Conservation (phyloP, 2,329 filamentous ascomycete species). For the Parascedosporium putredinis region DNA sequence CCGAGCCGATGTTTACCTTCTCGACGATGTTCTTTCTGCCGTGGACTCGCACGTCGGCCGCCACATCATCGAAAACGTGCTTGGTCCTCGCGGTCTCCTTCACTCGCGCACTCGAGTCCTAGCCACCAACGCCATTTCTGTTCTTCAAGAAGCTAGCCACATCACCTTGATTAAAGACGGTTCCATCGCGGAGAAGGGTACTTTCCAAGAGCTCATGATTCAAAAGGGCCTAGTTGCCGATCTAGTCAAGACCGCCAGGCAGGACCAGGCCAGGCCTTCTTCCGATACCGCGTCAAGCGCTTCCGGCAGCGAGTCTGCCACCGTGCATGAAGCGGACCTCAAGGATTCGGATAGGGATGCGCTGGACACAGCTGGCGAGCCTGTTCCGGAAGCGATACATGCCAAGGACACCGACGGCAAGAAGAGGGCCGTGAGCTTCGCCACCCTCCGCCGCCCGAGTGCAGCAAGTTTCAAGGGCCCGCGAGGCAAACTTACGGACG, state of each 20-base stretch:
- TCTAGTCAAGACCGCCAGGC: conserved; percentile 66
- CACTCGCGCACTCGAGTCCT: conserved; percentile 81
- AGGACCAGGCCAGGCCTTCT: conserved; percentile 34
- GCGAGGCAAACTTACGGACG: conserved; percentile 73
- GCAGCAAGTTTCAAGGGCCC: conserved; percentile 82
- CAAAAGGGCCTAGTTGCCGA: conserved; percentile 88
- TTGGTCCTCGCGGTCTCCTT: conserved; percentile 75
- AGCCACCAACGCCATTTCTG: conserved; percentile 89
- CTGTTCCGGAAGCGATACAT: conserved; percentile 56
- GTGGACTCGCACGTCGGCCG: conserved; percentile 97
- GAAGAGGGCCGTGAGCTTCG: conserved; percentile 57
- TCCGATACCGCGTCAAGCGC: conserved; percentile 29
- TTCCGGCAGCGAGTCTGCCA: conserved; percentile 45
- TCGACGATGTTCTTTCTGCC: conserved; percentile 90
- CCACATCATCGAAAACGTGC: conserved; percentile 88
- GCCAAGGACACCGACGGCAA: conserved; percentile 37
- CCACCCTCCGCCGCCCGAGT: conserved; percentile 79
- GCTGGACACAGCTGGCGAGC: conserved; percentile 70
- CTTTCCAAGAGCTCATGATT: conserved; percentile 80
- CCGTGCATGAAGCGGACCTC: conserved; percentile 40
- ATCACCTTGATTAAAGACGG: conserved; percentile 79
- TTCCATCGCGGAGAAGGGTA: conserved; percentile 75
- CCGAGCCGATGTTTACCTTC: conserved; percentile 86
- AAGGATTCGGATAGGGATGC: conserved; percentile 48
- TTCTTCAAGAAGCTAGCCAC: conserved; percentile 80